Evolutionary conservation across 2,329 filamentous ascomycete genomes (phyloP), one percentile per base, ranked within the genome.

Genomic region (Septoria linicola): DNA sequence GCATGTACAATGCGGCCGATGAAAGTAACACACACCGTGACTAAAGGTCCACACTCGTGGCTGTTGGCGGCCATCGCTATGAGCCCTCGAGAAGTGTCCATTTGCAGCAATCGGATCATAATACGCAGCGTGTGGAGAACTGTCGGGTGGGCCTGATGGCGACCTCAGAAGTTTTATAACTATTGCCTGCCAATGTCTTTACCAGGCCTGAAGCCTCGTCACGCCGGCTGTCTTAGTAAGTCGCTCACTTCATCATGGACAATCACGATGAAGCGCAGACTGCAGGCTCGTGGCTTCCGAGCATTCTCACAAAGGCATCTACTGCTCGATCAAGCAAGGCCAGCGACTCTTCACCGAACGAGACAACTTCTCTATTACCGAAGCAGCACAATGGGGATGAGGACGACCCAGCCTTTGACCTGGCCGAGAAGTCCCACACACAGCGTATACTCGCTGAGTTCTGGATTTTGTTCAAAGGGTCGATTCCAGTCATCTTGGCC

Each of bases 401-500:
- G 31, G 65, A 66, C n/a, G 70, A 75, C 25, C 60, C 63, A 2
- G 64, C 70, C 44, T 67, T 72, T 16, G 69, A 73, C 27, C 67
- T 70, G 41, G 69, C 64, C 8, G 54, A 64, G 11, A 54, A 54
- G 7, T 66, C 70, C 2, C 65, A 61, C 16, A 66, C 63, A 14
- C 67, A 70, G 43, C 68, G 73, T 19, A 61, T 80, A 11, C 59
- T 76, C 3, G 63, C 70, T 19, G 88, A 93, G 67, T 83, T 88
- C 59, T 80, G 80, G 73, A 71, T 88, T 5, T 73, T 93, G 1
- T 70, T 87, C 31, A 84, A 80, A 60, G 81, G 82, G 19, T 88
- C 88, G 0, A 68, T 89, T 1, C 88, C 89, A 0, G 86, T 95
- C 2, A 90, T 95, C 54, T 66, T 95, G 31, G 89, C 89, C 53